Evolutionary conservation across 2,329 filamentous ascomycete species (phyloP).

Genomic region (Colletotrichum abscissum): DNA sequence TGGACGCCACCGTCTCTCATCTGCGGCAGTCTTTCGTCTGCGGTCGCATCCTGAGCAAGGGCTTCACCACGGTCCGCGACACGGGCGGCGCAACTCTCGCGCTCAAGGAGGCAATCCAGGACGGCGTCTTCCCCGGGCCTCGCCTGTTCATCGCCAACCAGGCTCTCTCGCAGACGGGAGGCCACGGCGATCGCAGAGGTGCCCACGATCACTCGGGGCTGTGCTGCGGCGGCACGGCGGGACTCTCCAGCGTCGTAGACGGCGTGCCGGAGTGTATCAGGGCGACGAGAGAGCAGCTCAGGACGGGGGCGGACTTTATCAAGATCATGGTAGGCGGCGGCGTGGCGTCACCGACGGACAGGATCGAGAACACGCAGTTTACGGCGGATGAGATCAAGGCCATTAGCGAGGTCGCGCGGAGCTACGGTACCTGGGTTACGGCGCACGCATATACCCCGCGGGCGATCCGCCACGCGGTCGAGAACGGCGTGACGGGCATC

Average conservation of each 20-base stretch:
- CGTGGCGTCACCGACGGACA: conserved; percentile 66
- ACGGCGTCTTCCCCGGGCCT: conserved; percentile 66
- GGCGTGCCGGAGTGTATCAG: conserved; percentile 66
- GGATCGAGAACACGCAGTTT: conserved; percentile 65
- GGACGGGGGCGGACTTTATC: conserved; percentile 68
- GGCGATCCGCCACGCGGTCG: conserved; percentile 65
- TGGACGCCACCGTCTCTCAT: conserved; percentile 49
- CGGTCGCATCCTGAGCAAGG: conserved; percentile 62
- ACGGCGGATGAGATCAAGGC: conserved; percentile 66
- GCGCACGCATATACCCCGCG: conserved; percentile 67
- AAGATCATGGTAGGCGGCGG: conserved; percentile 72
- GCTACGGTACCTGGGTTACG: conserved; percentile 64
- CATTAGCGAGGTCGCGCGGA: conserved; percentile 60
- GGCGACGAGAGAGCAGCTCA: conserved; percentile 63
- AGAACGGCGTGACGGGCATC: conserved; percentile 66
- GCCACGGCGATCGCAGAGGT: conserved; percentile 64
- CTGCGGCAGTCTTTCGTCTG: conserved; percentile 60
- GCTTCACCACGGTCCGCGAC: conserved; percentile 70
- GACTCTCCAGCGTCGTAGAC: conserved; percentile 60
- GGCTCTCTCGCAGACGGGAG: conserved; percentile 67
- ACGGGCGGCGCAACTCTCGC: conserved; percentile 66
- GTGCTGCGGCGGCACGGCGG: conserved; percentile 58
- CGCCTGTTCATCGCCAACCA: conserved; percentile 65
- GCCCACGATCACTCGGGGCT: conserved; percentile 48
- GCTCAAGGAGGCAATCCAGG: conserved; percentile 66